phyloP scores from a whole-genome alignment of 371 early-diverging fungal species.

The Fennellomyces sp. region DNA sequence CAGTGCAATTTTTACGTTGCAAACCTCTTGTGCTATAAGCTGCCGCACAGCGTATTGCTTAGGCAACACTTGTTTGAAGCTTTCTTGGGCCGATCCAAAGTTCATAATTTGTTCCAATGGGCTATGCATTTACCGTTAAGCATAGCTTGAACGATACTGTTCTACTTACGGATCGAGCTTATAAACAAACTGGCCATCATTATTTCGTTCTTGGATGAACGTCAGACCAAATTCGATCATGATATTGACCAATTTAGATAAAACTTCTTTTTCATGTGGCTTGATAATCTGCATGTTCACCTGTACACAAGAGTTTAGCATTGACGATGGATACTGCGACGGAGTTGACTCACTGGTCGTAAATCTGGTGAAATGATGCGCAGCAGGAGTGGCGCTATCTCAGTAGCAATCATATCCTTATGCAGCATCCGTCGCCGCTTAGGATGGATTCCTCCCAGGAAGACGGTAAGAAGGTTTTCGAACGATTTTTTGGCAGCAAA shows the following conservation, averaged over 20 bases:
- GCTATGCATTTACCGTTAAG: constrained; percentile 26
- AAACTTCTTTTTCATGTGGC: constrained; percentile 60
- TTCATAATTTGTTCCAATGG: constrained; percentile 60
- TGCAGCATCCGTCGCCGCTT: constrained; percentile 50
- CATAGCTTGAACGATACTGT: neutral
- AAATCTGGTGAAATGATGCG: constrained; percentile 80
- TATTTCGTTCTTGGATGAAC: constrained; percentile 71
- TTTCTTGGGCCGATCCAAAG: constrained; percentile 34
- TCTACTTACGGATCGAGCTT: constrained; percentile 80
- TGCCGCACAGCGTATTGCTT: constrained; percentile 77
- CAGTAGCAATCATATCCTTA: constrained; percentile 50
- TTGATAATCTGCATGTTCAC: constrained; percentile 75
- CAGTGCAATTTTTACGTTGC: neutral
- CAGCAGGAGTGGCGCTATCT: constrained; percentile 69
- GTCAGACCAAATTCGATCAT: constrained; percentile 80
- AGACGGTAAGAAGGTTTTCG: constrained; percentile 56
- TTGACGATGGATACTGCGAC: no score
- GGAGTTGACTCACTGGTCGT: constrained; percentile 69
- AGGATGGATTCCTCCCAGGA: constrained; percentile 57
- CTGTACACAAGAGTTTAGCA: no score
- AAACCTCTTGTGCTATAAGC: constrained; percentile 79
- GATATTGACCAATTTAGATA: constrained; percentile 69
- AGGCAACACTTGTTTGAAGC: constrained; percentile 48
- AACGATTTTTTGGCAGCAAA: constrained; percentile 56
- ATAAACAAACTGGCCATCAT: constrained; percentile 70